Evolutionary conservation across 1,139 yeast genomes (phyloP), one percentile per base, ranked within the genome.

Genomic region (Magnusiomyces clavatus): DNA sequence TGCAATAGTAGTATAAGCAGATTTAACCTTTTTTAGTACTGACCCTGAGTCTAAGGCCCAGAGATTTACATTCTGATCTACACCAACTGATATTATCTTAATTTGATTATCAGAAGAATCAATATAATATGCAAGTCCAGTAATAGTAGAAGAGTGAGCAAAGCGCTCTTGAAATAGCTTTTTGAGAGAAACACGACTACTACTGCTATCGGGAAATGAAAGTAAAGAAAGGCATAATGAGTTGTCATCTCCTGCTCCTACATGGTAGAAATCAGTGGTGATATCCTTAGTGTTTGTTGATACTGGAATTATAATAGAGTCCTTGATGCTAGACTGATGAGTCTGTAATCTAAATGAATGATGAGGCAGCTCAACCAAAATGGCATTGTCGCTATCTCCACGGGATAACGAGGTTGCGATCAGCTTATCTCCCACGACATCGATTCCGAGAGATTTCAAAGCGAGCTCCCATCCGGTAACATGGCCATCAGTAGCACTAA

Each of bases 241-340:
- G 67, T 90, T 90, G 61, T 92, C 98, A 65, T 92, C 98, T 52
- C 98, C 97, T 19, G 96, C 97, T 1, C 96, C 81, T 4, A 82
- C 66, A 13, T 82, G 64, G 51, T 71, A 73, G 6, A 38, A 51
- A 1, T 8, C 34, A 5, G 17, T 5, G 14, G 37, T 13, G 19
- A 13, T 8, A n/a, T 5, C 13, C 2, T 42, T 20, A 11, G 4
- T 5, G 34, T 10, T 12, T 2, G 38, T 31, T 31, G 24, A 42
- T 55, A 43, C 47, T 19, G 48, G 44, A 24, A 44, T 42, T 12
- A 59, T 12, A 51, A 55, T 36, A 11, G 81, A 58, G 0, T 83
- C 78, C 58, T 88, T 86, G 51, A 90, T 77, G 43, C 96, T 88
- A 38, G 92, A 88, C 65, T 89, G 96, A 62, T 92, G 97, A 12